Evolutionary conservation across 2,329 filamentous ascomycete genomes (phyloP).

Genomic region (Penicillium sp.): DNA sequence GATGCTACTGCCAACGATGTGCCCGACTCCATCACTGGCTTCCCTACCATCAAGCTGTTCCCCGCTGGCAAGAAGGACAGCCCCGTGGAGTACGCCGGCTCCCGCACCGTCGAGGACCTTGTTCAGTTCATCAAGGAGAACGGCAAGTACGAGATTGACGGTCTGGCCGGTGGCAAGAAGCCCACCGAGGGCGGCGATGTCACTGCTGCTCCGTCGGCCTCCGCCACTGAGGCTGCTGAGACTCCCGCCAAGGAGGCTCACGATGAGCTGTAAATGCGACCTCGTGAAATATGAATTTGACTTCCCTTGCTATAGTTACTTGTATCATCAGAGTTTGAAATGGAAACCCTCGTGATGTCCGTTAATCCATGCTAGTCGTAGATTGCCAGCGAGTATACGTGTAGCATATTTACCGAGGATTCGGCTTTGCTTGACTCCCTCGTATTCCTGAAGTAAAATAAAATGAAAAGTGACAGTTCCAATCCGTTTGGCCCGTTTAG

Average conservation of each 20-base stretch:
- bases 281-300: constrained; percentile 2
- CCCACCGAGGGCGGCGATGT: constrained; percentile 54
- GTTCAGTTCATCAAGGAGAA: constrained; percentile 92
- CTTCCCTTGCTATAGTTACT: constrained; percentile 2
- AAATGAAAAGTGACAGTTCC: background rate
- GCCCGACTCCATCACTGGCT: constrained; percentile 93
- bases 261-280: constrained; percentile 42
- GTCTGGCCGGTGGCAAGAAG: constrained; percentile 57
- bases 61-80: constrained; percentile 83
- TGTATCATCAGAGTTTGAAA: constrained; percentile 23
- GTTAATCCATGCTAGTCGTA: background rate
- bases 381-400: background rate
- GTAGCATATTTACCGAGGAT: no score
- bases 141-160: constrained; percentile 81
- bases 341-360: constrained; percentile 7
- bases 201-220: constrained; percentile 22
- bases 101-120: constrained; percentile 87
- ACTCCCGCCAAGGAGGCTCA: constrained; percentile 35
- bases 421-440: no score
- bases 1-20: constrained; percentile 96
- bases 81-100: constrained; percentile 83
- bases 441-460: background rate
- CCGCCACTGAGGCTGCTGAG: constrained; percentile 24
- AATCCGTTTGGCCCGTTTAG: background rate
- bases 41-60: constrained; percentile 99